phyloP scores from a whole-genome alignment of 176 grass and related monocot genomes.

The Zea luxurians region DNA sequence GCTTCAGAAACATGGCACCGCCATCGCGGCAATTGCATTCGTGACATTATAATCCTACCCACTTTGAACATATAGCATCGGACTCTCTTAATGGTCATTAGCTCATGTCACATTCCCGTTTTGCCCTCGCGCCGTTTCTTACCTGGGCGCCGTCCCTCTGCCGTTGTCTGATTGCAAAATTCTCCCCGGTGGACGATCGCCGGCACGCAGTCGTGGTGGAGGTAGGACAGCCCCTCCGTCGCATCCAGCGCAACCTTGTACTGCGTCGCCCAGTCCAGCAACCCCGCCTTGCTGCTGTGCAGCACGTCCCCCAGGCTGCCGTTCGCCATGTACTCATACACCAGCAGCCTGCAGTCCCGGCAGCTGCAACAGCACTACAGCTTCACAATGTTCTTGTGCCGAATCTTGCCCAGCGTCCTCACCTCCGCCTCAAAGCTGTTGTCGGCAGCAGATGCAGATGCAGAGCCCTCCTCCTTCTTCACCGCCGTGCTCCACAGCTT shows the following conservation, averaged over 20 bases:
- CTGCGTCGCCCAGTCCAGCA: constrained; percentile 65
- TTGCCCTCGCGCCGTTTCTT: no score
- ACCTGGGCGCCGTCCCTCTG: no score
- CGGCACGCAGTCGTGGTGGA: constrained; percentile 84
- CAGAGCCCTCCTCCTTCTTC: not conserved
- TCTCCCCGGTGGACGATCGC: constrained; percentile 84
- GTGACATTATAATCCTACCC: no score
- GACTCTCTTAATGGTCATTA: no score
- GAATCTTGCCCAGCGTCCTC: constrained; percentile 74
- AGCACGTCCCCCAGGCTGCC: constrained; percentile 73
- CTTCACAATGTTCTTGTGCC: constrained; percentile 96
- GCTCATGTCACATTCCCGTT: no score
- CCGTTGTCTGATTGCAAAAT: no score
- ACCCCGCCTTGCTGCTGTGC: constrained; percentile 54
- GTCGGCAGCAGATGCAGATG: not conserved
- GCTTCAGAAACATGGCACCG: no score
- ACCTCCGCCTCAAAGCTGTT: constrained; percentile 80
- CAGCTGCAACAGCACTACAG: constrained; percentile 74
- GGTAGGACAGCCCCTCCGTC: constrained; percentile 76
- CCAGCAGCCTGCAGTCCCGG: constrained; percentile 61
- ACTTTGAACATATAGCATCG: no score
- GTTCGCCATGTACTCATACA: constrained; percentile 85
- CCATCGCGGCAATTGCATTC: no score
- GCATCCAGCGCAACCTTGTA: constrained; percentile 71
- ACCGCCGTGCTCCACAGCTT: constrained; percentile 45